phyloP scores from a whole-genome alignment of 2,329 filamentous ascomycete species.

The Verticillium longisporum region DNA sequence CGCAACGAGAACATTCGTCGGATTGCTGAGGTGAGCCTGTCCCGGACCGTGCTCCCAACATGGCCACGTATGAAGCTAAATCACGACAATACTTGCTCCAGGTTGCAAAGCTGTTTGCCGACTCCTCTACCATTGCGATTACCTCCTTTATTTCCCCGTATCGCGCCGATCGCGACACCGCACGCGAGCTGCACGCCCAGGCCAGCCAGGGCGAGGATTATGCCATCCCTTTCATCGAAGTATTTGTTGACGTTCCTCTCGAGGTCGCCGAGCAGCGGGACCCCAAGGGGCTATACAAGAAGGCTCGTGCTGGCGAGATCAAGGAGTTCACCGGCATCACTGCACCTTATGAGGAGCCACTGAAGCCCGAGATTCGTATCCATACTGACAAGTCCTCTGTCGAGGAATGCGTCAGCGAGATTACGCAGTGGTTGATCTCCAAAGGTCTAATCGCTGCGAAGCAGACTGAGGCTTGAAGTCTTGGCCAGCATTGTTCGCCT shows the following conservation, averaged over 20 bases:
- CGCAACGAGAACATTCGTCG: slow-evolving; percentile 96
- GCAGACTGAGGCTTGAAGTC: slow-evolving; percentile 16
- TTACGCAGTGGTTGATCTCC: slow-evolving; percentile 70
- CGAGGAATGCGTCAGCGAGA: slow-evolving; percentile 81
- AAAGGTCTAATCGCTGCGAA: slow-evolving; percentile 50
- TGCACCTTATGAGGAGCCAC: slow-evolving; percentile 88
- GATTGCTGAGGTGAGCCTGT: slow-evolving; percentile 64
- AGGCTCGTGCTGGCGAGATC: slow-evolving; percentile 87
- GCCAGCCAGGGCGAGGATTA: slow-evolving; percentile 52
- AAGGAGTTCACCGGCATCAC: slow-evolving; percentile 96
- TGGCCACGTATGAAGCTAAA: background rate
- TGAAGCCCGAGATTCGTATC: slow-evolving; percentile 81
- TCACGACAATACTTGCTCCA: slow-evolving; percentile 18
- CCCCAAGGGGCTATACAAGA: slow-evolving; percentile 97
- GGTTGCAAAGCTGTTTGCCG: slow-evolving; percentile 94
- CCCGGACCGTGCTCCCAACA: background rate
- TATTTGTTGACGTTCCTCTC: slow-evolving; percentile 85
- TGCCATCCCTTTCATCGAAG: slow-evolving; percentile 82
- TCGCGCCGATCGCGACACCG: slow-evolving; percentile 74
- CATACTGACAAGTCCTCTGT: slow-evolving; percentile 75
- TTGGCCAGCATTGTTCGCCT: background rate
- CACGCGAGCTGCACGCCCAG: slow-evolving; percentile 70
- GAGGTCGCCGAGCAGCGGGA: slow-evolving; percentile 92
- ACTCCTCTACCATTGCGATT: slow-evolving; percentile 78
- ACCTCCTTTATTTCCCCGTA: slow-evolving; percentile 98